phyloP scores from a whole-genome alignment of 1,284 basidiomycete genomes.

The Ganoderma lingzhi region DNA sequence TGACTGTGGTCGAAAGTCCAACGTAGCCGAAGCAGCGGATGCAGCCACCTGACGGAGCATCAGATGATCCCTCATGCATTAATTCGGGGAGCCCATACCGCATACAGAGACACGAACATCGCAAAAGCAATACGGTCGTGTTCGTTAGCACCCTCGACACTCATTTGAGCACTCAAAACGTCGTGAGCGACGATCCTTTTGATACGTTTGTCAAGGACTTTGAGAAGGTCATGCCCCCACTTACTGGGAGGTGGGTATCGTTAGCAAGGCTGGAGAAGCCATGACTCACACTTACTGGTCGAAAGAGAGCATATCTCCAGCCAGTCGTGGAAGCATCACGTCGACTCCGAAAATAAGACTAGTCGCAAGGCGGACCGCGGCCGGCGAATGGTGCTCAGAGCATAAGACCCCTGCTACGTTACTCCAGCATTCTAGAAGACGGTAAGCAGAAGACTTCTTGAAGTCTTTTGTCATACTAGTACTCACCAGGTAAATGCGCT shows the following conservation, averaged over 20 bases:
- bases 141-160: conserved; percentile 1
- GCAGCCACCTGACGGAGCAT: neutral
- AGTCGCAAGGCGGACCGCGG: conserved; percentile 63
- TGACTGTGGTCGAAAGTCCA: conserved; percentile 52
- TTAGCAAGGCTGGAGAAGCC: neutral
- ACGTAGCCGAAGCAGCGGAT: neutral
- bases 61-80: neutral
- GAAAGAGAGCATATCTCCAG: neutral
- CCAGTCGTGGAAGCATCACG: conserved; percentile 55
- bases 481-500: conserved; percentile 69
- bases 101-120: conserved; percentile 62
- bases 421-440: conserved; percentile 57
- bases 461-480: conserved; percentile 8
- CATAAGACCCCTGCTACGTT: conserved; percentile 52
- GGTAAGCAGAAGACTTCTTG: neutral
- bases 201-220: conserved; percentile 14
- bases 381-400: conserved; percentile 60
- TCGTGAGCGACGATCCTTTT: conserved; percentile 2
- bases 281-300: conserved; percentile 4
- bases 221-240: neutral
- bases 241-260: neutral
- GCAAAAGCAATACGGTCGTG: conserved; percentile 54
- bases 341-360: conserved; percentile 61
- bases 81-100: conserved; percentile 47
- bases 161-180: neutral